Conservation (phyloP, 371 early-diverging fungal species). For the Mortierella polycephala region DNA sequence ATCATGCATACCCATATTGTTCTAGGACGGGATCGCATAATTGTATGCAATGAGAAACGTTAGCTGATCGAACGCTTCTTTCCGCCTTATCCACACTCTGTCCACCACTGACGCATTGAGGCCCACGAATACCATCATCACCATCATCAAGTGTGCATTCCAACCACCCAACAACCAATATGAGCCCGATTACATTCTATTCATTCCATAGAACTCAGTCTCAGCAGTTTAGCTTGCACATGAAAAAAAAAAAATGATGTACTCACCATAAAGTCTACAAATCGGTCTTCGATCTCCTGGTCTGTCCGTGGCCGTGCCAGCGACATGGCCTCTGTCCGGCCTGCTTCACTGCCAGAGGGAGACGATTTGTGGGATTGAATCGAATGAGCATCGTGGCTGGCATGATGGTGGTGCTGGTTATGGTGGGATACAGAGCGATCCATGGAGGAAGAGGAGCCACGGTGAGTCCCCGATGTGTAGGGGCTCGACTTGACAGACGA, state of each 20-base stretch:
- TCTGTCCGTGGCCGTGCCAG: conserved; percentile 45
- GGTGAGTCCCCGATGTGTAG: conserved; percentile 17
- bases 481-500: conserved; percentile 19
- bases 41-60: neutral
- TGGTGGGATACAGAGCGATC: conserved; percentile 28
- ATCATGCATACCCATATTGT: conserved; percentile 53
- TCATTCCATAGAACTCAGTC: too few species aligned
- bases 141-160: too few species aligned
- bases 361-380: conserved; percentile 39
- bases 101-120: too few species aligned
- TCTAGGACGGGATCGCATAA: conserved; percentile 10
- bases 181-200: too few species aligned
- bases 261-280: conserved; percentile 51
- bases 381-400: conserved; percentile 42
- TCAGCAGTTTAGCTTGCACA: too few species aligned
- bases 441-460: conserved; percentile 26
- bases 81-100: too few species aligned
- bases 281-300: conserved; percentile 54
- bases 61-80: neutral
- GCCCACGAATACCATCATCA: too few species aligned
- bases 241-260: neutral
- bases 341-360: conserved; percentile 42
- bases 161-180: too few species aligned
- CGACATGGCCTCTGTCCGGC: conserved; percentile 43
- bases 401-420: conserved; percentile 8